Evolutionary conservation across 2,329 filamentous ascomycete species (phyloP), one percentile per base, ranked within the genome.

Genomic region (Apiospora rasikravindrae): DNA sequence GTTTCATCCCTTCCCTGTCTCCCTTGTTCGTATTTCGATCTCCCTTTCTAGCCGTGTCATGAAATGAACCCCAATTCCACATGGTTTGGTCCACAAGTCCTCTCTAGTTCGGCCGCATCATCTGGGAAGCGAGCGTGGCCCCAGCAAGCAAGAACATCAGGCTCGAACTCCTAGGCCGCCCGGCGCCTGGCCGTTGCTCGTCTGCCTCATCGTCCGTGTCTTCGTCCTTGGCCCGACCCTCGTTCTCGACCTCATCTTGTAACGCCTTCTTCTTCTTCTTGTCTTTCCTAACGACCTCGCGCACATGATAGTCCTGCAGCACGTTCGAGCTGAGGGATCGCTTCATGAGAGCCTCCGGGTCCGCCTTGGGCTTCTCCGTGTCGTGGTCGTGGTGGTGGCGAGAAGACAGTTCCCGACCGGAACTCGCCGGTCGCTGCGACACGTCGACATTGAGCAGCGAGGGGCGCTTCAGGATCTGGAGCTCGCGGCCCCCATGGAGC

Each of bases 121-220:
- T 69, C 67, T 69, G 70, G 44, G 72, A 73, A 29, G 72, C 72
- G 1, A 73, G 49, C 14, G 69, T 71, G 22, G 45, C 72, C 0
- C 66, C 69, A 24, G 69, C 69, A 44, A 73, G 57, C 37, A 71
- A 44, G 51, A 73, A 73, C 51, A 69, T 69, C 40, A 64, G n/a
- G 45, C 69, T 68, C 16, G 66, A 37, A 68, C 66, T 68, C 66
- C 66, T 68, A 29, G 64, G 49, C n/a, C 64, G 70, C 33, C 44
- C n/a, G 45, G 42, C 26, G 42, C 69, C 69, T 2, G 24, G 24
- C 66, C 66, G 29, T 37, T 71, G 47, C 14, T 61, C 53, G 4
- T 40, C 19, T 29, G 40, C 40, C 2, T 47, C 40, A 6, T 44
- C 33, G 33, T 10, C 33, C 51, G 11, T 57, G 51, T 22, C 51